Evolutionary conservation across 2,329 filamentous ascomycete species (phyloP), one percentile per base, ranked within the genome.

Genomic region (Furcasterigmium furcatum): DNA sequence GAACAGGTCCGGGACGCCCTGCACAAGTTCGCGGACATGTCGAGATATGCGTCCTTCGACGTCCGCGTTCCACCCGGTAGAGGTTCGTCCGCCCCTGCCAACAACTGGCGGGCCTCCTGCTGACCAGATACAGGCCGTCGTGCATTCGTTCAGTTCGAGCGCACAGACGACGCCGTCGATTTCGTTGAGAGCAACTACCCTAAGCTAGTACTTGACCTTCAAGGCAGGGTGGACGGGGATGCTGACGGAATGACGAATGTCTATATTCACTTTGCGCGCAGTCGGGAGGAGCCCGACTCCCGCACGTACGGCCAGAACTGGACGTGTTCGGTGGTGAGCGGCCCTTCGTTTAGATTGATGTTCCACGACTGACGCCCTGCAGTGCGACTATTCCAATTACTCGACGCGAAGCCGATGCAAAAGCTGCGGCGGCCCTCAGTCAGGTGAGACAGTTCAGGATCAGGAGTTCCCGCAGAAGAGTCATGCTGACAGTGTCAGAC

Each of bases 141-240:
- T 38, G 66, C 70, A 18, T 72, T 72, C 56, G 61, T 74, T 29
- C 60, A 73, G 51, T 67, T 74, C 50, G 55, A 65, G 47, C 50
- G 65, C 49, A 48, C 71, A 40, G 60, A 68, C 42, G 55, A 73
- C 51, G 62, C 72, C 44, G 46, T 65, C 46, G 47, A 61, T 44
- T 71, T 76, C 55, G 58, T 74, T 50, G 66, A 68, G 55, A 60
- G 64, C 50, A 61, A 72, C 53, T 71, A 65, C 52, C 70, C 70
- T 45, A 65, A 64, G 50, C 53, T 73, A 43, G 50, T 52, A 18
- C 48, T 73, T 43, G 55, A 64, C 32, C 57, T 71, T 46, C 53
- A 57, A 24, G 56, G 67, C 18, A 53, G 62, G 12, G 66, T 62
- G 60, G 65, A 66, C 59, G 65, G 66, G 44, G 55, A 58, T 41